These are phyloP conservation scores for Bruguiera parviflora DNA, from an alignment of 345 rosid genomes.

Conservation along the genomic window DNA sequence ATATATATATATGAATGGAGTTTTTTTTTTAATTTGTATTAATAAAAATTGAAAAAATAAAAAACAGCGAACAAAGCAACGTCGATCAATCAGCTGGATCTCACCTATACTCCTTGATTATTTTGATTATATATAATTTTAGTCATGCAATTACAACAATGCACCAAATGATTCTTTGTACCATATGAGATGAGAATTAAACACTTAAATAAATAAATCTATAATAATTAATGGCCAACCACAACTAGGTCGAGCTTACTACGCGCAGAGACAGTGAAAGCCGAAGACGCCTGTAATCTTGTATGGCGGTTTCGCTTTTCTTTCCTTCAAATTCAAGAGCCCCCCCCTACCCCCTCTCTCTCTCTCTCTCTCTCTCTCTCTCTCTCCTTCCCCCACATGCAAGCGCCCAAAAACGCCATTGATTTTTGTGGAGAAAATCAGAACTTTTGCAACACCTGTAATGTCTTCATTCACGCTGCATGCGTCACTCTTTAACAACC, in stretches of 20 bases:
- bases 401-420: slow-evolving; percentile 48
- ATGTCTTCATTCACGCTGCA: slow-evolving; percentile 48
- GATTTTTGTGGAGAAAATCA: slow-evolving; percentile 47
- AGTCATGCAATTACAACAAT: too few species aligned
- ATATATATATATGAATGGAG: too few species aligned
- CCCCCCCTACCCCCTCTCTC: too few species aligned
- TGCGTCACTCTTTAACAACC: slow-evolving; percentile 53
- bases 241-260: not conserved
- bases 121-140: too few species aligned
- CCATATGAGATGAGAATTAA: too few species aligned
- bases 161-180: too few species aligned
- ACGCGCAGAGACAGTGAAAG: not conserved
- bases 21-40: too few species aligned
- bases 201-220: too few species aligned
- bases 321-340: not conserved
- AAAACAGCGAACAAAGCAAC: not conserved
- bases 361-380: not conserved
- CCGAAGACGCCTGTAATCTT: not conserved
- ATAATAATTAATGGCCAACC: not conserved
- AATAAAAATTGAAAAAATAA: not conserved
- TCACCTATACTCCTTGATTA: too few species aligned
- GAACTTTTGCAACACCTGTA: slow-evolving; percentile 88
- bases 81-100: too few species aligned
- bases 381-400: not conserved
- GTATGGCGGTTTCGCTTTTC: not conserved